Conservation (phyloP, 1,284 basidiomycete genomes). For the Ceratorhiza oryzae-sativae region DNA sequence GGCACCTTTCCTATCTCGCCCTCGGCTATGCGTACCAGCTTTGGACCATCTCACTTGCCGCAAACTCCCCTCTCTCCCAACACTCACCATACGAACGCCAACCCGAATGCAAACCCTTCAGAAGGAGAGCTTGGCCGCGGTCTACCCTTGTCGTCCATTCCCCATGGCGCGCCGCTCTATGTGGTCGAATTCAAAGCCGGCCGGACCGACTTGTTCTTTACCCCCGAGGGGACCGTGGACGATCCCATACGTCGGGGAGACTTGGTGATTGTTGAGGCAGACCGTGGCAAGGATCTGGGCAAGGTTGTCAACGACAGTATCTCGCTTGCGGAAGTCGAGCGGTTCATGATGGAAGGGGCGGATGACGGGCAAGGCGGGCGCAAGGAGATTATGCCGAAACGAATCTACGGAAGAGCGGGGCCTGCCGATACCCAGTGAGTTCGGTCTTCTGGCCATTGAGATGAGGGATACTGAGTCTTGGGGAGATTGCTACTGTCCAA, state of each 20-base stretch:
- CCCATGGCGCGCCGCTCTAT: slow-evolving; percentile 85
- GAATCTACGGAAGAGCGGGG: slow-evolving; percentile 93
- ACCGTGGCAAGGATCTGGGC: slow-evolving; percentile 91
- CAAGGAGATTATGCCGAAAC: slow-evolving; percentile 96
- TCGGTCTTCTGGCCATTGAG: background rate
- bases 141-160: slow-evolving; percentile 82
- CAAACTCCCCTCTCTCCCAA: slow-evolving; percentile 46
- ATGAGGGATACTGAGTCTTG: background rate
- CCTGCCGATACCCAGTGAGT: slow-evolving; percentile 84
- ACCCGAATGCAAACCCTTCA: background rate
- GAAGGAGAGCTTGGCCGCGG: slow-evolving; percentile 82
- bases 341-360: slow-evolving; percentile 79
- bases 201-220: slow-evolving; percentile 92
- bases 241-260: slow-evolving; percentile 81
- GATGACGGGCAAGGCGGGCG: slow-evolving; percentile 55
- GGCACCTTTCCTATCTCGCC: slow-evolving; percentile 45
- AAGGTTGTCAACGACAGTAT: slow-evolving; percentile 90
- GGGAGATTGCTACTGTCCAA: slow-evolving; percentile 76
- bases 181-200: slow-evolving; percentile 98
- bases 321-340: slow-evolving; percentile 89
- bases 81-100: slow-evolving; percentile 47
- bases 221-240: slow-evolving; percentile 65
- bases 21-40: slow-evolving; percentile 46
- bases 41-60: background rate
- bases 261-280: slow-evolving; percentile 95